phyloP scores from a whole-genome alignment of 2,329 filamentous ascomycete species.

The Microdochium bolleyi region DNA sequence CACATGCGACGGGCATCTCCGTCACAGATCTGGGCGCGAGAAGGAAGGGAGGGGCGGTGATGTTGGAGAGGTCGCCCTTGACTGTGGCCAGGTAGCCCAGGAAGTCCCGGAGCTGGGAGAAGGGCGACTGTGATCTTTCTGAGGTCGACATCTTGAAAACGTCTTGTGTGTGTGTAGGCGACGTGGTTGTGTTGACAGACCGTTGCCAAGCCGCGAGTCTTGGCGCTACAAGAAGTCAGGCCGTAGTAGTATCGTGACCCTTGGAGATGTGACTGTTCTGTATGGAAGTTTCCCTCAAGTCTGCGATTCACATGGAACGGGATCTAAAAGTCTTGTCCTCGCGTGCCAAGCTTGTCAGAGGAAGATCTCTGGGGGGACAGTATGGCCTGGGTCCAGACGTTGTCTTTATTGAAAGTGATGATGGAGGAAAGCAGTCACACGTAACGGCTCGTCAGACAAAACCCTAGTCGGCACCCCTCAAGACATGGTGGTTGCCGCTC shows the following conservation, averaged over 20 bases:
- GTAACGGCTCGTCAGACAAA: neutral
- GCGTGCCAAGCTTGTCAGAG: neutral
- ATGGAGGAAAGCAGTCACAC: neutral
- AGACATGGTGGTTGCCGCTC: neutral
- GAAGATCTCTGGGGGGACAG: neutral
- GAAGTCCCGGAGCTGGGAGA: slow-evolving; percentile 21
- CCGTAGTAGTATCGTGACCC: neutral
- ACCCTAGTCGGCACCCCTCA: neutral
- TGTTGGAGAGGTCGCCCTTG: slow-evolving; percentile 46
- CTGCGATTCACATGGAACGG: neutral
- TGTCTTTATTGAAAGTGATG: neutral
- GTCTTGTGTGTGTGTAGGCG: neutral
- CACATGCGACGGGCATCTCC: slow-evolving; percentile 49
- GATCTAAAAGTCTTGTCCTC: neutral
- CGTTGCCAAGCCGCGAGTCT: neutral
- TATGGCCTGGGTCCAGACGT: neutral
- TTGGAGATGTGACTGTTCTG: neutral
- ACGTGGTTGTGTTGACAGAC: neutral
- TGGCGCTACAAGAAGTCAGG: neutral
- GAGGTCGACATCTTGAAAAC: neutral
- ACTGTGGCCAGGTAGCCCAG: slow-evolving; percentile 41
- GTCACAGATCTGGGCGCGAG: slow-evolving; percentile 45
- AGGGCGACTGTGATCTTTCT: slow-evolving; percentile 11
- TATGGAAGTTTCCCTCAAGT: neutral
- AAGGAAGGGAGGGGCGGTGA: slow-evolving; percentile 48